These are phyloP conservation scores for Stevia rebaudiana DNA, from an alignment of 140 eudicot genomes.

Conservation along the genomic window DNA sequence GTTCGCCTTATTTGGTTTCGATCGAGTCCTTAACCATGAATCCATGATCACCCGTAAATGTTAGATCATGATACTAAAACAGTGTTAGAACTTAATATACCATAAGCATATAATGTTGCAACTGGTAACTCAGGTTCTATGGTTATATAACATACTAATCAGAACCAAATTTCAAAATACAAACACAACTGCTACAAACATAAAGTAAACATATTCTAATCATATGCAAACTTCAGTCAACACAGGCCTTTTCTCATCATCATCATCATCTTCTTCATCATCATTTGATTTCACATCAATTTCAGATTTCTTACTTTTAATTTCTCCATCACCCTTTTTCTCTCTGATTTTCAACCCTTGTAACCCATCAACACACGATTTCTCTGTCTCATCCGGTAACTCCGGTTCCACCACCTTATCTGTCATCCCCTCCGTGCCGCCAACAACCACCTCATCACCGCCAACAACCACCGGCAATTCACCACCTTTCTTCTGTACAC, in stretches of 20 bases:
- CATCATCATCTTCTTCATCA: slow-evolving; percentile 34
- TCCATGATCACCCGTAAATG: too few relatives aligned
- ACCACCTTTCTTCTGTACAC: slow-evolving; percentile 54
- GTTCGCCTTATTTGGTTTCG: too few relatives aligned
- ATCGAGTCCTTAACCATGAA: too few relatives aligned
- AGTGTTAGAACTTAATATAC: too few relatives aligned
- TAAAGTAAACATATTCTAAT: neutral
- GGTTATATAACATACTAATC: neutral
- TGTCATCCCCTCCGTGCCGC: slow-evolving; percentile 30
- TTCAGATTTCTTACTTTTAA: slow-evolving; percentile 19
- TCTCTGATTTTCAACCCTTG: slow-evolving; percentile 55
- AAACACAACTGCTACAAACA: slow-evolving; percentile 15
- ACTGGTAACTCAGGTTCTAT: neutral
- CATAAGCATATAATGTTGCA: neutral
- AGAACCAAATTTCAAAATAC: neutral
- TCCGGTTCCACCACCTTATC: slow-evolving; percentile 46
- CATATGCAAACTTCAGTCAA: slow-evolving; percentile 51
- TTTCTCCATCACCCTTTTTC: slow-evolving; percentile 22
- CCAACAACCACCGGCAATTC: slow-evolving; percentile 33
- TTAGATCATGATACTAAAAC: too few relatives aligned
- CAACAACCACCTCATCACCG: slow-evolving; percentile 42
- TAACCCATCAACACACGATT: slow-evolving; percentile 59
- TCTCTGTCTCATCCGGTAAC: slow-evolving; percentile 36
- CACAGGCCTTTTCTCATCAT: slow-evolving; percentile 29
- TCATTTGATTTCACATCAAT: slow-evolving; percentile 16